phyloP scores from a whole-genome alignment of 805 yeast genomes.

The Tetrapisispora namnaoensis region DNA sequence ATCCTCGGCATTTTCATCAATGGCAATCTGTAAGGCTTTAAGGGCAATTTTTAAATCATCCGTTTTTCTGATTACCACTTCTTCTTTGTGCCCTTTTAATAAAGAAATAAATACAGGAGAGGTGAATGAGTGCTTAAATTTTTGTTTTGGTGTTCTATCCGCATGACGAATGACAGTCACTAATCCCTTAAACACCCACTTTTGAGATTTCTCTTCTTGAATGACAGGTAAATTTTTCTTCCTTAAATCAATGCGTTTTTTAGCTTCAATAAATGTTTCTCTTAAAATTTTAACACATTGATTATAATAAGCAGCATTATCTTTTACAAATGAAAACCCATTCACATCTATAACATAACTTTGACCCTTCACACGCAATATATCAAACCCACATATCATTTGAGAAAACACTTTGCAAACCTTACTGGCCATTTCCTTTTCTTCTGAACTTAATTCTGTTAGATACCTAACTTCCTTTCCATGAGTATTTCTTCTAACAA shows the following conservation, averaged over 20 bases:
- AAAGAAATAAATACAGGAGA: constrained; percentile 78
- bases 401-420: constrained; percentile 76
- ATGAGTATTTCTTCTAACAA: constrained; percentile 91
- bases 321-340: constrained; percentile 96
- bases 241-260: constrained; percentile 36
- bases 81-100: constrained; percentile 89
- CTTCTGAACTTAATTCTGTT: constrained; percentile 67
- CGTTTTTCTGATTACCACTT: constrained; percentile 86
- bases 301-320: constrained; percentile 78
- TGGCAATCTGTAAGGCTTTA: constrained; percentile 74
- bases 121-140: constrained; percentile 88
- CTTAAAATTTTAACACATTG: constrained; percentile 69
- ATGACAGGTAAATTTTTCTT: constrained; percentile 30
- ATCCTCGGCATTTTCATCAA: constrained; percentile 73
- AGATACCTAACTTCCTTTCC: constrained; percentile 93
- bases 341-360: constrained; percentile 95
- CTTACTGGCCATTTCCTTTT: constrained; percentile 67
- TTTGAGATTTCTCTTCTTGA: constrained; percentile 46
- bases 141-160: constrained; percentile 97
- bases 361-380: constrained; percentile 77
- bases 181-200: constrained; percentile 93
- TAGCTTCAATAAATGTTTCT: constrained; percentile 58
- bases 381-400: constrained; percentile 94
- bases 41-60: constrained; percentile 78
- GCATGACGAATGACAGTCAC: constrained; percentile 93